Conservation (phyloP, 495 filamentous ascomycete genomes). For the Hypomontagnella submonticulosa region DNA sequence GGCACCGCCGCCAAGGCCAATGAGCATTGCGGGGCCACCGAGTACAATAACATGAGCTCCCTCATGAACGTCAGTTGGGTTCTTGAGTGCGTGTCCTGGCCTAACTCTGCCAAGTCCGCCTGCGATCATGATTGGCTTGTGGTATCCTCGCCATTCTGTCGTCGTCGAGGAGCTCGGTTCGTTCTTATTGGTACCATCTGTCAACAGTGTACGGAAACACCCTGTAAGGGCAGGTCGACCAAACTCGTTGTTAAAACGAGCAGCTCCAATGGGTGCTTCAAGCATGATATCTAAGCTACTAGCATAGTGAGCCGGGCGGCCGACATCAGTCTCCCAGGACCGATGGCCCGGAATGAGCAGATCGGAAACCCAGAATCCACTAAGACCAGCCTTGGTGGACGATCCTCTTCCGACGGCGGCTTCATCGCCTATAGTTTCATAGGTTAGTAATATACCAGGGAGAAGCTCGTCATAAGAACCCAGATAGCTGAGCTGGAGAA, state of each 20-base stretch:
- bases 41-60: slow-evolving; percentile 91
- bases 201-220: slow-evolving; percentile 88
- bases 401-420: slow-evolving; percentile 94
- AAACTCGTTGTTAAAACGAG: slow-evolving; percentile 97
- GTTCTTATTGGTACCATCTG: slow-evolving; percentile 68
- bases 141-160: slow-evolving; percentile 86
- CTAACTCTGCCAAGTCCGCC: slow-evolving; percentile 97
- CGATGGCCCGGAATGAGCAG: slow-evolving; percentile 83
- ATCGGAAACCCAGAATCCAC: slow-evolving; percentile 94
- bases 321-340: slow-evolving; percentile 90
- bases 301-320: slow-evolving; percentile 90
- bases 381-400: slow-evolving; percentile 89
- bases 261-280: slow-evolving; percentile 93
- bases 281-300: slow-evolving; percentile 96
- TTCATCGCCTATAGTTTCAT: slow-evolving; percentile 67
- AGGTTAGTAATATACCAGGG: slow-evolving; percentile 4
- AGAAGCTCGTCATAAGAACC: neutral
- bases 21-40: slow-evolving; percentile 96
- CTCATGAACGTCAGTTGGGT: slow-evolving; percentile 76
- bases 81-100: slow-evolving; percentile 89
- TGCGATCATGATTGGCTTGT: slow-evolving; percentile 99
- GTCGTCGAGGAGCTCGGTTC: slow-evolving; percentile 55
- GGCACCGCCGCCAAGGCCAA: slow-evolving; percentile 94
- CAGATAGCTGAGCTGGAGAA: neutral
- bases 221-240: slow-evolving; percentile 90